Evolutionary conservation across 2,329 filamentous ascomycete genomes (phyloP).

Genomic region (Nannizziopsis arthrosporioides): DNA sequence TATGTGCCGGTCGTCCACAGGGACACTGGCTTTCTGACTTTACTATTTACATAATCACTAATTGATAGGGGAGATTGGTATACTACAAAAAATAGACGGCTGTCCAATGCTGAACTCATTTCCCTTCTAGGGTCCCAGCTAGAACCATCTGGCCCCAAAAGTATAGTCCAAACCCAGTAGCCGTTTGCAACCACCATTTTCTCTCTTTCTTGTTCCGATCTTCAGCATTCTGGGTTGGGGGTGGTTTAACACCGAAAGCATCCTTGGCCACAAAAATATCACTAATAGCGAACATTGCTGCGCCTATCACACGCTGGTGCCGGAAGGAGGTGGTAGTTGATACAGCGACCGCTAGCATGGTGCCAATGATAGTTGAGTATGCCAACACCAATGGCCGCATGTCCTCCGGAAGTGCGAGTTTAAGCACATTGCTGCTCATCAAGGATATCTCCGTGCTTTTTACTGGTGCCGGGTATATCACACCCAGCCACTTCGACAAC

Average conservation of each 20-base stretch:
- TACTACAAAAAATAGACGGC: not conserved
- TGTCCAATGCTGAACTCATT: not conserved
- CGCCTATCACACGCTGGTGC: constrained; percentile 20
- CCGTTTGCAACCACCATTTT: constrained; percentile 14
- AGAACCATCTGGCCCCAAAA: constrained; percentile 24
- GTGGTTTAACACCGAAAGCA: constrained; percentile 18
- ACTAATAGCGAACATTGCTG: constrained; percentile 24
- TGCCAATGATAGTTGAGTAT: constrained; percentile 21
- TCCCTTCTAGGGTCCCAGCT: constrained; percentile 14
- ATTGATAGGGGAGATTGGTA: not conserved
- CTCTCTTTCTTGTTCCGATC: constrained; percentile 5
- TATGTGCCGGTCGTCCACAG: too few species aligned
- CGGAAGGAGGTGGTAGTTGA: constrained; percentile 15
- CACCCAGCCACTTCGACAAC: constrained; percentile 19
- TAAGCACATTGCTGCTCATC: constrained; percentile 17
- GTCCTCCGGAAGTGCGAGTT: constrained; percentile 18
- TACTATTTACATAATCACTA: too few species aligned
- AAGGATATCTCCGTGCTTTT: not conserved
- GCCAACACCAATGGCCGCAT: constrained; percentile 20
- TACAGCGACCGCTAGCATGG: constrained; percentile 21
- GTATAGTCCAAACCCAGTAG: constrained; percentile 20
- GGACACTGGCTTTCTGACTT: too few species aligned
- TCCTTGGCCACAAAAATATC: constrained; percentile 25
- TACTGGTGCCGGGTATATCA: constrained; percentile 19
- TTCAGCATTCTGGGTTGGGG: not conserved